Evolutionary conservation across 2,329 filamentous ascomycete species (phyloP).

Genomic region (Colletotrichum sp.): DNA sequence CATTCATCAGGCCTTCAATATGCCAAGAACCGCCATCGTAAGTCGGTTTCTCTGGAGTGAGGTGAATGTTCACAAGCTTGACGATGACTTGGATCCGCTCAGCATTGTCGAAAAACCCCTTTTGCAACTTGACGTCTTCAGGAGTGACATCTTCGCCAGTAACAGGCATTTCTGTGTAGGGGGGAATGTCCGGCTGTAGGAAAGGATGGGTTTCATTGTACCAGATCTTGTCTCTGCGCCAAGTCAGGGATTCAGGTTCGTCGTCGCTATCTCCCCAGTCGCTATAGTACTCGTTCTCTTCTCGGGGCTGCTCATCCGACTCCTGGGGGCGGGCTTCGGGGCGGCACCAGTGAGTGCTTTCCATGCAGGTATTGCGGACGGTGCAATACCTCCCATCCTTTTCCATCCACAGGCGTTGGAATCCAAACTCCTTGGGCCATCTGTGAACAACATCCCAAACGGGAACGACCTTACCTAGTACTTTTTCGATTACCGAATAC

Average conservation of each 20-base stretch:
- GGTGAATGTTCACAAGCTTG: conserved; percentile 66
- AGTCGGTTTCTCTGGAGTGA: conserved; percentile 61
- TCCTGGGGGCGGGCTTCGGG: conserved; percentile 27
- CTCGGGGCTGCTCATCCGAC: conserved; percentile 27
- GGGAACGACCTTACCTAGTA: conserved; percentile 46
- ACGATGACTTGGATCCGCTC: conserved; percentile 64
- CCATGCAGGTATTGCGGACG: conserved; percentile 22
- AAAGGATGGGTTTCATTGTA: conserved; percentile 29
- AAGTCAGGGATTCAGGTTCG: conserved; percentile 21
- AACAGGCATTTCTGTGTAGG: not conserved
- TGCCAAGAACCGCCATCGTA: conserved; percentile 63
- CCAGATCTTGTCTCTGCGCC: conserved; percentile 30
- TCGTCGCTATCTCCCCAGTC: not conserved
- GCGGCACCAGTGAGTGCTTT: conserved; percentile 13
- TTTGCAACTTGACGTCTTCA: conserved; percentile 27
- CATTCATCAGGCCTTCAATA: conserved; percentile 62
- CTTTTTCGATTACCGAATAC: conserved; percentile 45
- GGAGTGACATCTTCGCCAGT: not conserved
- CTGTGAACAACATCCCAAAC: conserved; percentile 48
- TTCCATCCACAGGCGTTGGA: conserved; percentile 27
- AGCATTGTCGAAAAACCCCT: conserved; percentile 32
- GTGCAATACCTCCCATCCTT: conserved; percentile 24
- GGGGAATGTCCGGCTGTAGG: conserved; percentile 7
- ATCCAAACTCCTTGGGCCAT: conserved; percentile 33
- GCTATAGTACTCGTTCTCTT: conserved; percentile 23